These are phyloP conservation scores for Solanum aculeatissimum DNA, from an alignment of 305 asterid species.

Conservation along the genomic window DNA sequence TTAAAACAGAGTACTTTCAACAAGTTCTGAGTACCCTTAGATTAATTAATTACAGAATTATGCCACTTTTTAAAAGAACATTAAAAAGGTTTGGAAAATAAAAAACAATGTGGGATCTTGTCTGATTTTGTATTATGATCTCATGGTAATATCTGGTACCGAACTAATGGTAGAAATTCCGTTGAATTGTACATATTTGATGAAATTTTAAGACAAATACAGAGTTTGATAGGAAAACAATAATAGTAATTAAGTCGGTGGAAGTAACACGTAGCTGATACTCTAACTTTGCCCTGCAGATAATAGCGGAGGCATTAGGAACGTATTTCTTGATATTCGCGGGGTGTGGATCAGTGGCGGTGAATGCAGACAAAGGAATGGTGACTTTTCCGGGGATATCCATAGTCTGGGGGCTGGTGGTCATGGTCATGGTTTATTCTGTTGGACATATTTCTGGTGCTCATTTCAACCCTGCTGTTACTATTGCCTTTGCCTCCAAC, in stretches of 20 bases:
- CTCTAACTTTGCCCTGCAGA: neutral
- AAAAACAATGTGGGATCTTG: too few species aligned
- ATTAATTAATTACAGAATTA: too few species aligned
- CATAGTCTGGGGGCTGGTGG: constrained; percentile 33
- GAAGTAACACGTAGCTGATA: neutral
- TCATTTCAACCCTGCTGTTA: constrained; percentile 41
- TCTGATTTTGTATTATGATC: too few species aligned
- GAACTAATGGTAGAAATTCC: too few species aligned
- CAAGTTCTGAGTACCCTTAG: neutral
- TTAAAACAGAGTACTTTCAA: neutral
- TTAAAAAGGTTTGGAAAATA: too few species aligned
- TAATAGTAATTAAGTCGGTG: too few species aligned
- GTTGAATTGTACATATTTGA: neutral
- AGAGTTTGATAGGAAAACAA: neutral
- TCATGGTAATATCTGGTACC: too few species aligned
- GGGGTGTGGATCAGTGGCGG: constrained; percentile 30
- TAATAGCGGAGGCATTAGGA: constrained; percentile 33
- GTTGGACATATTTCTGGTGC: constrained; percentile 45
- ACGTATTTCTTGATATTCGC: constrained; percentile 36
- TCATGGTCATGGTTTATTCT: constrained; percentile 36
- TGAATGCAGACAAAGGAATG: constrained; percentile 22
- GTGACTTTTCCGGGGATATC: constrained; percentile 25
- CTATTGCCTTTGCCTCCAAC: constrained; percentile 36
- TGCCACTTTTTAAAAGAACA: too few species aligned
- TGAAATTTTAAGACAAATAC: neutral